phyloP scores from a whole-genome alignment of 768 basidiomycete species.

The Candolleomyces eurysporus region DNA sequence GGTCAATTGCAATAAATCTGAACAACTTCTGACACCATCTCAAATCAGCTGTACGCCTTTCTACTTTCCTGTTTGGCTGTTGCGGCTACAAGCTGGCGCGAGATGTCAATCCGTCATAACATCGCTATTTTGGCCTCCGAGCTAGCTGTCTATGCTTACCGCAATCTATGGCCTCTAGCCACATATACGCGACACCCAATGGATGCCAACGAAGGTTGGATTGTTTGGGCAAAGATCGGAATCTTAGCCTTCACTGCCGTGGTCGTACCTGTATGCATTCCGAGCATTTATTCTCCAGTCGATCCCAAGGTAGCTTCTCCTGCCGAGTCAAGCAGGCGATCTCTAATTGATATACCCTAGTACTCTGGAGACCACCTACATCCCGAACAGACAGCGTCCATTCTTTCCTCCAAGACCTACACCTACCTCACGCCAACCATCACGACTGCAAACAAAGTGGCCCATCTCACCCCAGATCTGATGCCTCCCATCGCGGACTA shows the following conservation, averaged over 20 bases:
- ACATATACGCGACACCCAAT: constrained; percentile 42
- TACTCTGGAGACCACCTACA: constrained; percentile 32
- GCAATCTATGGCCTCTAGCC: constrained; percentile 54
- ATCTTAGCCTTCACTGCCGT: constrained; percentile 39
- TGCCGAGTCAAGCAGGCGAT: not conserved
- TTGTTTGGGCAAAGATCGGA: constrained; percentile 24
- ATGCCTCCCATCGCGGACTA: constrained; percentile 66
- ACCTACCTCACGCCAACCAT: constrained; percentile 56
- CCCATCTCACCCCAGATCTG: constrained; percentile 50
- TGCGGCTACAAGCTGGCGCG: not conserved
- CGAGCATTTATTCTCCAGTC: constrained; percentile 51
- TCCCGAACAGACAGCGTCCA: constrained; percentile 53
- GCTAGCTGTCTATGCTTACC: constrained; percentile 46
- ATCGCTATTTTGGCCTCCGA: constrained; percentile 31
- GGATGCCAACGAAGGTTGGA: constrained; percentile 35
- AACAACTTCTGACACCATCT: too few relatives aligned
- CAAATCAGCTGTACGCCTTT: constrained; percentile 12
- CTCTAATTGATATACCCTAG: constrained; percentile 15
- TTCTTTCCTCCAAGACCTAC: constrained; percentile 43
- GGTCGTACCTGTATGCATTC: constrained; percentile 49
- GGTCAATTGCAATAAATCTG: not conserved
- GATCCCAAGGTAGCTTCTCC: constrained; percentile 37
- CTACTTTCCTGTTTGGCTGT: constrained; percentile 1
- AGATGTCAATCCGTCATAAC: constrained; percentile 3
- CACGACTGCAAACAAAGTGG: constrained; percentile 41